Evolutionary conservation across 805 yeast genomes (phyloP).

Genomic region (Tetrapisispora iriomotensis): DNA sequence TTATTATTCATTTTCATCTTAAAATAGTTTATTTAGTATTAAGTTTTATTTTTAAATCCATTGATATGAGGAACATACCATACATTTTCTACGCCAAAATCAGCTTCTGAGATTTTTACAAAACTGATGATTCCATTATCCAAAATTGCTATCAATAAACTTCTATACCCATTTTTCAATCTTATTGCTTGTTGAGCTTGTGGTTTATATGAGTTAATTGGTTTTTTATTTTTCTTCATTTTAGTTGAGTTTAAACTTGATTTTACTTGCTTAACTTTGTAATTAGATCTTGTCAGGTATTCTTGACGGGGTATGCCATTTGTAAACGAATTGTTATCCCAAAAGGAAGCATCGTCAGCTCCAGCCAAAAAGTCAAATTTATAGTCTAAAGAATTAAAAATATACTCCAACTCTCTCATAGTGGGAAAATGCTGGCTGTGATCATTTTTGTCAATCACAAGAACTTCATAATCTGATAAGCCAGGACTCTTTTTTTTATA

Average conservation of each 20-base stretch:
- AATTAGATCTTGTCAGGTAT: slow-evolving; percentile 4
- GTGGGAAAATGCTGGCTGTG: slow-evolving; percentile 36
- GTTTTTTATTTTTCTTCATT: slow-evolving; percentile 9
- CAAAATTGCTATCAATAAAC: slow-evolving; percentile 53
- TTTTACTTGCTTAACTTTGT: slow-evolving; percentile 5
- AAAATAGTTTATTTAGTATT: not conserved
- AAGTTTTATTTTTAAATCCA: no score
- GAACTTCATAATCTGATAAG: slow-evolving; percentile 64
- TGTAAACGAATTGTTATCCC: slow-evolving; percentile 18
- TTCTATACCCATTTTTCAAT: slow-evolving; percentile 44
- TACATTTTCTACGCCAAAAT: slow-evolving; percentile 34
- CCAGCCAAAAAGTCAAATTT: slow-evolving; percentile 28
- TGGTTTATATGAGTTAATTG: slow-evolving; percentile 8
- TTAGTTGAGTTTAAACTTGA: slow-evolving; percentile 1
- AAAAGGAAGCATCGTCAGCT: slow-evolving; percentile 9
- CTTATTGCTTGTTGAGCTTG: slow-evolving; percentile 29
- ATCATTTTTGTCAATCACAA: slow-evolving; percentile 41
- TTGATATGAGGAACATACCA: slow-evolving; percentile 19
- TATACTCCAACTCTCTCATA: slow-evolving; percentile 31
- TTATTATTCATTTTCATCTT: no score
- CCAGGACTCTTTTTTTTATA: slow-evolving; percentile 67
- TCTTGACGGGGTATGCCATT: slow-evolving; percentile 8
- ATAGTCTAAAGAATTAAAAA: slow-evolving; percentile 27
- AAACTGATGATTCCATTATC: slow-evolving; percentile 71
- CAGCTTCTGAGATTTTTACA: slow-evolving; percentile 41